Base-by-base conservation (phyloP, 202 grass and related monocot species). In the Panicum hallii region DNA sequence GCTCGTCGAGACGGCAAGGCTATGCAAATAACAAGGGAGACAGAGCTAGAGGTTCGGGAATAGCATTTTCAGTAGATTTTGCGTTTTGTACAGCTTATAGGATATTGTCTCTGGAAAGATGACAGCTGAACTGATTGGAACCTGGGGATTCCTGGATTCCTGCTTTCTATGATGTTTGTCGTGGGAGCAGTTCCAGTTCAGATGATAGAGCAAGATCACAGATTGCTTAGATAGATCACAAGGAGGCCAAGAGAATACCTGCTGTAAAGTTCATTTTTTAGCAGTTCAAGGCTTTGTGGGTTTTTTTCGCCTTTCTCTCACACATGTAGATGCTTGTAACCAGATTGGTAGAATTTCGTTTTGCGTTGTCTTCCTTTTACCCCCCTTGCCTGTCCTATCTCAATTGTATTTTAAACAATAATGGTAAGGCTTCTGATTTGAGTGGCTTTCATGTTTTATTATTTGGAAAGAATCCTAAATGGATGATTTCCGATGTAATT, bases 1-100 rank as follows among this genome's bases (percentile, higher is more conserved):
- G 93, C 85, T 49, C 88, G 97, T 34, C 68, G 94, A n/a, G 97
- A 99, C 41, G 91, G 88, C 45, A 93, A 83, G 85, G 67, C 88
- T 63, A 85, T 80, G 86, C 86, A 92, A 79, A 64, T 88, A 74
- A 78, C 77, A 5, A 86, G 42, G 48, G 90, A 77, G 86, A 66
- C 75, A 32, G 86, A 90, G 20, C 17, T 87, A 84, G 66, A 81
- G 71, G 67, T 79, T 84, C 72, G 87, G 49, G 67, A 79, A 77
- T 72, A 89, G 68, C 5, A 54, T 46, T 47, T 75, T 82, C 4
- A 52, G 75, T 74, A 87, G 78, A 83, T 86, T 89, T 91, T 87
- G 63, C 45, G 28, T 79, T 53, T 81, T 89, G 90, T 89, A 89
- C 87, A 92, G 90, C 41, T 91, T 81, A 88, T 88, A 85, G 77